Evolutionary conservation across 1,284 basidiomycete genomes (phyloP), one percentile per base, ranked within the genome.

Genomic region (Phlebopus sp.): DNA sequence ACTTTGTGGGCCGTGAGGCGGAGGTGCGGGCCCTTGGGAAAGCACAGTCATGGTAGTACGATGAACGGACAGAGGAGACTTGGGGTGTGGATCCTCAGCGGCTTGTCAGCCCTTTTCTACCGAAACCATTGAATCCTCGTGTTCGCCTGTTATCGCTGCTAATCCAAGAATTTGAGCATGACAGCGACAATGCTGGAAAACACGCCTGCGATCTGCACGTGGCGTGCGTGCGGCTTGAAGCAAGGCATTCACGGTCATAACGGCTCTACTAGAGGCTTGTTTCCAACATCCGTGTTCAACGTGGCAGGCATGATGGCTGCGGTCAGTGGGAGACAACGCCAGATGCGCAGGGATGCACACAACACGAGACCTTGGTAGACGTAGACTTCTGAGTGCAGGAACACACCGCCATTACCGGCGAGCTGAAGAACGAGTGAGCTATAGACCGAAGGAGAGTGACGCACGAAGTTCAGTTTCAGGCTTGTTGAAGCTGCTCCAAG

Each of bases 121-220:
- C 54, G 52, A 55, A 30, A 43, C 37, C 15, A 35, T 10, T 19
- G 17, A 15, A 14, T 11, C 66, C 63, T 65, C 63, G 52, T 65
- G 63, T 66, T 50, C 19, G 42, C 58, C 66, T 64, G 66, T 59
- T 51, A 63, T 66, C 59, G 49, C 51, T 67, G 60, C 56, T 60
- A 56, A 63, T 63, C 62, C 48, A 44, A 43, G 53, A 36, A 37
- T 42, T 31, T 50, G 52, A 31, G 21, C 41, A 13, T 36, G 34
- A 19, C 32, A 14, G 25, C 40, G 44, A 40, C 44, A 43, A 46
- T 38, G 40, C 11, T 31, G 45, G 17, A 23, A 44, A 46, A 52
- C 50, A 64, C 32, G 47, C 42, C 42, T 36, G 30, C 17, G 17
- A 36, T 29, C 34, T 37, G 52, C 62, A 68, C 62, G 64, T 64